These are phyloP conservation scores for Peronosclerospora sorghi DNA, from an alignment of 352 stramenopile species.

Conservation along the genomic window DNA sequence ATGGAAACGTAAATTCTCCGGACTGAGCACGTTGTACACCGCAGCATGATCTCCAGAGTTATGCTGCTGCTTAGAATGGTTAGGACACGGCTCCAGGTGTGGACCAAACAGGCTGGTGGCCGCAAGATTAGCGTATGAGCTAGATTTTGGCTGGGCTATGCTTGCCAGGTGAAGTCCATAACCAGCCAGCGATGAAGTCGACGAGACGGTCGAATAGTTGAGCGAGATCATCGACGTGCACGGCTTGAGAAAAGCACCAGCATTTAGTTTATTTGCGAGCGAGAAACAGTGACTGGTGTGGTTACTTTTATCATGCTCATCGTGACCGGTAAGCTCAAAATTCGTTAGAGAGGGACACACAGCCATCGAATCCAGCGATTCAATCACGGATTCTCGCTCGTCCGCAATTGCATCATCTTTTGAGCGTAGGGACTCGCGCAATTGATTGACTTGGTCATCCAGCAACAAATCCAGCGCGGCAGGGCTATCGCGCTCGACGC, in stretches of 20 bases:
- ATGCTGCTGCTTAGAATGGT: conserved; percentile 11
- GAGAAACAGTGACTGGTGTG: conserved; percentile 15
- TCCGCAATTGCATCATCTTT: conserved; percentile 11
- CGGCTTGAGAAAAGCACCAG: conserved; percentile 14
- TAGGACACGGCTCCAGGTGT: conserved; percentile 24
- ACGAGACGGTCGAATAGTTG: conserved; percentile 37
- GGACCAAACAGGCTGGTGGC: conserved; percentile 23
- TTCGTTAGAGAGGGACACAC: conserved; percentile 23
- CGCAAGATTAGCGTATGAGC: conserved; percentile 17
- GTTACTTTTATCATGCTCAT: conserved; percentile 23
- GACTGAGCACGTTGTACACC: conserved; percentile 23
- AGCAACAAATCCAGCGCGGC: conserved; percentile 17
- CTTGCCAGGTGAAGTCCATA: conserved; percentile 29
- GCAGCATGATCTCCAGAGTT: conserved; percentile 5
- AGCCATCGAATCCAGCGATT: conserved; percentile 20
- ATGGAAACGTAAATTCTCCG: conserved; percentile 28
- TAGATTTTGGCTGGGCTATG: conserved; percentile 25
- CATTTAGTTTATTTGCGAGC: conserved; percentile 8
- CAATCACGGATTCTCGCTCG: conserved; percentile 13
- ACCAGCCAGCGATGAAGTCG: conserved; percentile 29
- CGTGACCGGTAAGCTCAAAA: conserved; percentile 5
- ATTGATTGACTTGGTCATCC: conserved; percentile 22
- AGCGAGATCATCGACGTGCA: conserved; percentile 27
- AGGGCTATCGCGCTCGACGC: conserved; percentile 6
- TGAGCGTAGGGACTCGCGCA: conserved; percentile 15